These are phyloP conservation scores for Plasmodium relictum DNA, from an alignment of 169 alveolate genomes.

Conservation along the genomic window DNA sequence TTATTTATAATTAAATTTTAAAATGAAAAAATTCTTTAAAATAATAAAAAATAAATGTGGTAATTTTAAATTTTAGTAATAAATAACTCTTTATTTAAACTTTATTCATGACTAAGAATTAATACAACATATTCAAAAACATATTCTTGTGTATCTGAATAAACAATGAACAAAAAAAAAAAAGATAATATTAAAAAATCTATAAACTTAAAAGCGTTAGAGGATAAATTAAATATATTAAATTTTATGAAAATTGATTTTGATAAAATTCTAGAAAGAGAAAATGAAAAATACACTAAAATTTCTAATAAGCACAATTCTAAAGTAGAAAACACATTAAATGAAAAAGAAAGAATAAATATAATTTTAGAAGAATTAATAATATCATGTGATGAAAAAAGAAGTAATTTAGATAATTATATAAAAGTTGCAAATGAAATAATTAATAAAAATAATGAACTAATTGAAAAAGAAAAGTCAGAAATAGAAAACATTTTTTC, in stretches of 20 bases:
- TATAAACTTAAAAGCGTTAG: slow-evolving; percentile 33
- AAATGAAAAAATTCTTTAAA: no score
- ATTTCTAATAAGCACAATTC: background rate
- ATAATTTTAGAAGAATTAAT: slow-evolving; percentile 49
- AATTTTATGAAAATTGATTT: slow-evolving; percentile 67
- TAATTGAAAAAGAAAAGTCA: slow-evolving; percentile 36
- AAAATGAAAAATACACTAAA: slow-evolving; percentile 21
- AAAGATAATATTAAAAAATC: slow-evolving; percentile 27
- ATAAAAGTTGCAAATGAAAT: slow-evolving; percentile 49
- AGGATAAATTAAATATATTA: slow-evolving; percentile 45
- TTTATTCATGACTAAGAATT: no score
- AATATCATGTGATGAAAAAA: slow-evolving; percentile 52
- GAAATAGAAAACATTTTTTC: slow-evolving; percentile 15
- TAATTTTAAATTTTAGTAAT: no score
- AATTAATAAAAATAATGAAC: slow-evolving; percentile 38
- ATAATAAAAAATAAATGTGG: no score
- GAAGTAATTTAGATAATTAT: slow-evolving; percentile 36
- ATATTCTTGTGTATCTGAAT: background rate
- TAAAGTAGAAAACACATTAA: slow-evolving; percentile 36
- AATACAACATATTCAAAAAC: no score
- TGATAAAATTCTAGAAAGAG: slow-evolving; percentile 46
- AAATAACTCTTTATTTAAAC: no score
- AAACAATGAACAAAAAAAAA: slow-evolving; percentile 27
- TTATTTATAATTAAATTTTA: no score
- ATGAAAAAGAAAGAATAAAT: slow-evolving; percentile 54